phyloP scores from a whole-genome alignment of 495 filamentous ascomycete genomes.

The Penicillium nucicola region DNA sequence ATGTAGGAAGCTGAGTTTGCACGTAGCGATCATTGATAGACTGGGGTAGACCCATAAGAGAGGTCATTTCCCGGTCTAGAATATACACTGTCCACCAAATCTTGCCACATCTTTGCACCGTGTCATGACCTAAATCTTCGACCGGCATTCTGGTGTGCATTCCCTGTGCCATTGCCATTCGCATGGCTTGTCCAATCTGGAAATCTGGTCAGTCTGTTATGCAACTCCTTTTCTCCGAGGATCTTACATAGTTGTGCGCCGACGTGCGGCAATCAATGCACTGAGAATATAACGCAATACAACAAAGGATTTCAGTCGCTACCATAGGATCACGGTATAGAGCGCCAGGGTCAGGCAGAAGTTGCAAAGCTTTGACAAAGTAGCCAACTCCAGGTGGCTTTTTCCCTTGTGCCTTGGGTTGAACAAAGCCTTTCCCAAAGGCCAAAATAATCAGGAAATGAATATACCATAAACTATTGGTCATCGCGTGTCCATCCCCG shows the following conservation, averaged over 20 bases:
- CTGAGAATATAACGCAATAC: conserved; percentile 40
- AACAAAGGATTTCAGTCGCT: conserved; percentile 42
- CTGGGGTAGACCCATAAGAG: conserved; percentile 42
- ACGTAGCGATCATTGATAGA: conserved; percentile 37
- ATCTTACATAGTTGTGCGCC: conserved; percentile 37
- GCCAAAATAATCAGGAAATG: conserved; percentile 44
- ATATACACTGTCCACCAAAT: conserved; percentile 49
- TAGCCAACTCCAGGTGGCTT: conserved; percentile 34
- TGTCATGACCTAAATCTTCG: conserved; percentile 26
- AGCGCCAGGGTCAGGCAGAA: conserved; percentile 34
- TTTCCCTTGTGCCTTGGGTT: conserved; percentile 27
- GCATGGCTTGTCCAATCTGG: conserved; percentile 44
- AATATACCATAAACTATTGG: conserved; percentile 37
- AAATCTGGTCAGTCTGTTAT: neutral
- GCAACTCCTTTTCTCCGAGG: neutral
- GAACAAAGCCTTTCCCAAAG: conserved; percentile 42
- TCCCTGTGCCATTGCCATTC: conserved; percentile 39
- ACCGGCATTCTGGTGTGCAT: conserved; percentile 44
- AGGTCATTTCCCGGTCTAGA: conserved; percentile 44
- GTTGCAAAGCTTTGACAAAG: conserved; percentile 38
- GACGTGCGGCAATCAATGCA: conserved; percentile 35
- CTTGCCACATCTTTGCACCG: conserved; percentile 37
- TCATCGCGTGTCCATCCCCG: conserved; percentile 18
- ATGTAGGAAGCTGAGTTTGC: conserved; percentile 32
- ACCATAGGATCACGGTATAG: conserved; percentile 34